These are phyloP conservation scores for Microcos paniculata DNA, from an alignment of 345 rosid genomes.

Conservation along the genomic window DNA sequence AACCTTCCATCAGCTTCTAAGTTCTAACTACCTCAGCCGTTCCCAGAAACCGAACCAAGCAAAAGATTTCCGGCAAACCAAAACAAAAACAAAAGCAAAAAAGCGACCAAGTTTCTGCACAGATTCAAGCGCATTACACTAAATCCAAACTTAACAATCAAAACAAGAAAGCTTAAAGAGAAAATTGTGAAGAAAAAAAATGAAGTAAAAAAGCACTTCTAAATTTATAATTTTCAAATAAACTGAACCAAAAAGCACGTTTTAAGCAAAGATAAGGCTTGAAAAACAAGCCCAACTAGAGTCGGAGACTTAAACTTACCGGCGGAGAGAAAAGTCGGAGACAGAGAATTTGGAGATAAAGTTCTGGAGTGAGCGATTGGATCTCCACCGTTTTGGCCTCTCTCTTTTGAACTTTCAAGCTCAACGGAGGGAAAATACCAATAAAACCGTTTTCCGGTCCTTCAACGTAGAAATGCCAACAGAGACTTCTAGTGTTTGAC, in stretches of 20 bases:
- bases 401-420: background rate
- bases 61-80: background rate
- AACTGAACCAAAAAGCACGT: background rate
- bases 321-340: conserved; percentile 5
- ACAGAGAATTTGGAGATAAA: background rate
- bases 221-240: background rate
- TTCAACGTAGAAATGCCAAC: background rate
- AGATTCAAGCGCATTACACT: conserved; percentile 25
- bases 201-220: background rate
- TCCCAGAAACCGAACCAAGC: background rate
- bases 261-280: background rate
- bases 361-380: too few species aligned
- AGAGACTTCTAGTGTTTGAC: conserved; percentile 10
- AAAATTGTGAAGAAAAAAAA: background rate
- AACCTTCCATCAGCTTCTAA: background rate
- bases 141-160: conserved; percentile 14
- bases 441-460: conserved; percentile 13
- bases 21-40: background rate
- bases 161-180: background rate
- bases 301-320: conserved; percentile 14
- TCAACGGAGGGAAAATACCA: background rate
- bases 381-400: conserved; percentile 18
- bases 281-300: background rate
- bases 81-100: background rate
- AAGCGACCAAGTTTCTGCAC: background rate